Evolutionary conservation across 345 rosid genomes (phyloP), one percentile per base, ranked within the genome.

Genomic region (Kandelia obovata): DNA sequence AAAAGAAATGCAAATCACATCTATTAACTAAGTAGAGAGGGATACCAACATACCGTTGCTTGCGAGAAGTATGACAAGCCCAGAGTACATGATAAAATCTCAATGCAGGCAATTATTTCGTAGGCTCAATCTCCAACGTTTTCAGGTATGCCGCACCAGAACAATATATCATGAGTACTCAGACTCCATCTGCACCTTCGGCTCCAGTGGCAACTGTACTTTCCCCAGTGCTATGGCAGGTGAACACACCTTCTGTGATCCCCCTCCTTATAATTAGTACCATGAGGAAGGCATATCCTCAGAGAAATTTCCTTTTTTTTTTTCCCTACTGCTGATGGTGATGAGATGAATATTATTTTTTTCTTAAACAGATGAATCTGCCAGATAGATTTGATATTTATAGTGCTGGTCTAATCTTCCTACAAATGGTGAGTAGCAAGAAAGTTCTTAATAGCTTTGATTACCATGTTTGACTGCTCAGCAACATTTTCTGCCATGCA

Each of bases 151-250:
- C 99, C 58, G 97, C 97, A 58, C 97, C 99, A 55, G 99, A 95
- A 81, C 97, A 92, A 78, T 95, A 95, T 80, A 95, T 95, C 78
- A 95, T 95, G 99, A 95, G 99, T 81, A 95, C 99, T 17, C 99
- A 90, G 80, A 95, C 99, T 72, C 99, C 99, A 65, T 95, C 97
- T 69, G 99, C 97, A 15, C 97, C 97, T 39, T 91, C 96, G 8
- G 97, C 93, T 75, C 97, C 99, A 11, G 96, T 95, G 75, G 99
- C 99, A 69, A 71, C 99, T 60, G 89, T 91, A 70, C 97, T 93
- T 75, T 93, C 98, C 58, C 98, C 98, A 0, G 96, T 93, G 53
- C 82, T 93, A 23, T 93, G 98, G 99, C 99, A 92, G 99, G 99
- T 92, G 62, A 62, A n/a, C 30, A 52, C 25, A 58, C 67, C 30